Conservation (phyloP, 192 early-diverging fungal genomes). For the Neocallimastix lanati region DNA sequence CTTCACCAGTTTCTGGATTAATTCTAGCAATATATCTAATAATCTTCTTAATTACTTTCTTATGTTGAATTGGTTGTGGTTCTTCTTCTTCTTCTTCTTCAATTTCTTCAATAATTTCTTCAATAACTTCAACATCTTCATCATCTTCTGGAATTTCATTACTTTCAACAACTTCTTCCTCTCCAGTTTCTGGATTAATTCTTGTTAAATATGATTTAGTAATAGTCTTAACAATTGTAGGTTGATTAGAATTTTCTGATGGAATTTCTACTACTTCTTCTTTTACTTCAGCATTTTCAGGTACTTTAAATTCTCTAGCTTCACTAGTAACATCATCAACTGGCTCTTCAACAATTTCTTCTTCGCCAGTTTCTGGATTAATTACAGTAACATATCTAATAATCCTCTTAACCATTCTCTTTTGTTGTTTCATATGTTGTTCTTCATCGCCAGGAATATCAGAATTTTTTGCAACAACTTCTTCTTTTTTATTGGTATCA, state of each 20-base stretch:
- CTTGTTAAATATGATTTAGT: too few relatives aligned
- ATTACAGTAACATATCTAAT: neutral
- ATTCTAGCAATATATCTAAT: neutral
- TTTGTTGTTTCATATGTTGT: neutral
- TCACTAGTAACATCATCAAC: neutral
- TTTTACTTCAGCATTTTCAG: too few relatives aligned
- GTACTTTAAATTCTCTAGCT: neutral
- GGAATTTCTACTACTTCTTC: too few relatives aligned
- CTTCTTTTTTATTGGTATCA: neutral
- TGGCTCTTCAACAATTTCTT: neutral
- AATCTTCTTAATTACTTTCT: neutral
- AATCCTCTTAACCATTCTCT: neutral
- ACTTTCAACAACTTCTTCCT: too few relatives aligned
- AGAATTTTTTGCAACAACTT: too few relatives aligned
- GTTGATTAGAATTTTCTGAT: too few relatives aligned
- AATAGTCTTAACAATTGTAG: too few relatives aligned
- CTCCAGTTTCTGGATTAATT: too few relatives aligned
- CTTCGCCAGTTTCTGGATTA: neutral
- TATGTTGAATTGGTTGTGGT: neutral
- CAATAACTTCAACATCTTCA: too few relatives aligned
- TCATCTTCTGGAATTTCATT: too few relatives aligned
- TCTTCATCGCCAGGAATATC: neutral
- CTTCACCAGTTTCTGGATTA: too few relatives aligned
- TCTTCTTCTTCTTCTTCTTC: neutral
- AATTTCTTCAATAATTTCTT: too few relatives aligned